phyloP scores from a whole-genome alignment of 2,329 filamentous ascomycete species.

The Colletotrichum magnum region DNA sequence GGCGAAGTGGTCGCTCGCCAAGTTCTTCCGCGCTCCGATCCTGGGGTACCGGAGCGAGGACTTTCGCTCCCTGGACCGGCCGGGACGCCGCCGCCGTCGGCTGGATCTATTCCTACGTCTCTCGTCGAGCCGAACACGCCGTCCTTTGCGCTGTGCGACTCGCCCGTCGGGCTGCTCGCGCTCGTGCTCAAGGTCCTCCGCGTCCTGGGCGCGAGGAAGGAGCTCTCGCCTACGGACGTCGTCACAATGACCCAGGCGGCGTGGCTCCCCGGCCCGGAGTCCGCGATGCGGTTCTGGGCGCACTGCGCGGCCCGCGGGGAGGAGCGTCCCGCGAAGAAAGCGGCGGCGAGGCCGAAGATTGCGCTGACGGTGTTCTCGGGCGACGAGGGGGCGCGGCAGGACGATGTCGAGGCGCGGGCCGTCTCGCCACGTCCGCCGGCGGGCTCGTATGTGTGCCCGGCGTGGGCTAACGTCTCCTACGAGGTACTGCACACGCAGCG shows the following conservation, averaged over 20 bases:
- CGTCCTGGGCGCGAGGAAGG: slow-evolving; percentile 54
- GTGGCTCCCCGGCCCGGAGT: slow-evolving; percentile 77
- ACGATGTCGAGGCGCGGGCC: slow-evolving; percentile 41
- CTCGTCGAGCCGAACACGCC: slow-evolving; percentile 67
- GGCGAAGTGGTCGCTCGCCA: slow-evolving; percentile 70
- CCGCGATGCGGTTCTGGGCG: slow-evolving; percentile 70
- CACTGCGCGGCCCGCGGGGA: slow-evolving; percentile 56
- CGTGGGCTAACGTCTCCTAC: slow-evolving; percentile 62
- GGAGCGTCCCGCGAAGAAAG: slow-evolving; percentile 43
- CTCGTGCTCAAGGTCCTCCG: slow-evolving; percentile 65
- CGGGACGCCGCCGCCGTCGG: slow-evolving; percentile 46
- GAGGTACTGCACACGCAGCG: slow-evolving; percentile 59
- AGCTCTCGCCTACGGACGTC: slow-evolving; percentile 66
- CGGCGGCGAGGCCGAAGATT: slow-evolving; percentile 53
- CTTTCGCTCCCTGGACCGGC: slow-evolving; percentile 57
- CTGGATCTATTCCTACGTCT: slow-evolving; percentile 47
- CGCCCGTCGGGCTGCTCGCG: slow-evolving; percentile 70
- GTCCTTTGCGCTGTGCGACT: slow-evolving; percentile 74
- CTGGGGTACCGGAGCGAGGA: slow-evolving; percentile 71
- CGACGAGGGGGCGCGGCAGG: slow-evolving; percentile 41
- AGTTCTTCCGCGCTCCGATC: slow-evolving; percentile 61
- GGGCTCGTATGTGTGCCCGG: slow-evolving; percentile 59
- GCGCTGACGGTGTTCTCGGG: slow-evolving; percentile 64
- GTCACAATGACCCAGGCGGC: slow-evolving; percentile 73
- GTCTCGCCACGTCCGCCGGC: slow-evolving; percentile 44